Evolutionary conservation across 228 moss, liverwort and hornwort species (phyloP).

Genomic region (Sphagnum magellanicum): DNA sequence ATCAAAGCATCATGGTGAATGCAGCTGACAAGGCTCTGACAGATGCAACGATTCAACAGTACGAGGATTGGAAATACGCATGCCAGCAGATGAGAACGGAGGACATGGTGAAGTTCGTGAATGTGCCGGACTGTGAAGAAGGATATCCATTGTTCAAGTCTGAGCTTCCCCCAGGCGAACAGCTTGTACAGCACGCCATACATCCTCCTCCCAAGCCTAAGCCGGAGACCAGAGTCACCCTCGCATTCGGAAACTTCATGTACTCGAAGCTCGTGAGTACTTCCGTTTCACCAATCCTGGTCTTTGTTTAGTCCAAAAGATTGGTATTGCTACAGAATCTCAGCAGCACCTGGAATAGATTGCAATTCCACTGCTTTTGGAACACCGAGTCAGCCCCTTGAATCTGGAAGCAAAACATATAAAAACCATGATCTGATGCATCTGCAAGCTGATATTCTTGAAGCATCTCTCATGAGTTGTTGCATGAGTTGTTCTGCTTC

Average conservation of each 20-base stretch:
- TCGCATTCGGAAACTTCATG: conserved; percentile 47
- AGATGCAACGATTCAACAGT: conserved; percentile 31
- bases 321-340: not conserved
- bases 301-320: not conserved
- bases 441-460: not conserved
- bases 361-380: not conserved
- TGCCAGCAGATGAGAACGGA: conserved; percentile 53
- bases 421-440: not conserved
- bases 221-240: conserved; percentile 21
- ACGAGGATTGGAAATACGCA: conserved; percentile 47
- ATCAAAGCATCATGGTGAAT: not conserved
- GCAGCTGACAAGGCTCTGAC: conserved; percentile 6
- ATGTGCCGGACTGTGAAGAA: conserved; percentile 71
- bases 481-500: not conserved
- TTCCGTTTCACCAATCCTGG: not conserved
- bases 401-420: not conserved
- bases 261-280: conserved; percentile 50
- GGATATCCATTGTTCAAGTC: conserved; percentile 71
- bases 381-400: not conserved
- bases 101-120: conserved; percentile 77
- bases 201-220: conserved; percentile 21
- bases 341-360: not conserved
- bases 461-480: not conserved
- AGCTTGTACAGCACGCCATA: conserved; percentile 23
- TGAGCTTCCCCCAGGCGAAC: conserved; percentile 38